These are phyloP conservation scores for Skeletonema menzelii DNA, from an alignment of 108 stramenopile genomes.

Conservation along the genomic window DNA sequence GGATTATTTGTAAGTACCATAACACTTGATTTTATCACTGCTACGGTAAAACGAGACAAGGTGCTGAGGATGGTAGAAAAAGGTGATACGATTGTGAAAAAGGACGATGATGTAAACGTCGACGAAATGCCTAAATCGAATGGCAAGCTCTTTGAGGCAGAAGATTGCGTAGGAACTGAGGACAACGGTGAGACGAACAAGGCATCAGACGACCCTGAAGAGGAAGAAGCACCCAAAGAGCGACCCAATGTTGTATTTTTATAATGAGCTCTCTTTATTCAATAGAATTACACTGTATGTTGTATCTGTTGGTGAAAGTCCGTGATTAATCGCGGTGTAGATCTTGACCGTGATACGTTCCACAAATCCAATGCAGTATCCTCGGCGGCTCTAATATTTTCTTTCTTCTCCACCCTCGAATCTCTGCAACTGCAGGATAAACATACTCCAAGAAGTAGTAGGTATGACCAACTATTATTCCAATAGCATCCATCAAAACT, in stretches of 20 bases:
- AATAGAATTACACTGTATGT: not conserved
- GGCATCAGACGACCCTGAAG: not conserved
- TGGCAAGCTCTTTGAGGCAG: not conserved
- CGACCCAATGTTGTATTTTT: slow-evolving; percentile 23
- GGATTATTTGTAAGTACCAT: slow-evolving; percentile 60
- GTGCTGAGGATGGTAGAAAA: slow-evolving; percentile 43
- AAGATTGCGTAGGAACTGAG: not conserved
- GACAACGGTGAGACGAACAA: not conserved
- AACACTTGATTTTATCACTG: slow-evolving; percentile 40
- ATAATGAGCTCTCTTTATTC: not conserved
- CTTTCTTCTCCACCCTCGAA: slow-evolving; percentile 89
- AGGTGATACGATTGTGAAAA: slow-evolving; percentile 8
- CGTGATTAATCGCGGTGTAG: slow-evolving; percentile 34
- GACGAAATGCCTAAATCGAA: not conserved
- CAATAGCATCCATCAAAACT: slow-evolving; percentile 85
- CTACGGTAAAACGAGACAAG: slow-evolving; percentile 54
- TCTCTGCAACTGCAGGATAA: slow-evolving; percentile 90
- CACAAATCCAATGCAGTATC: slow-evolving; percentile 76
- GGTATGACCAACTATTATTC: slow-evolving; percentile 95
- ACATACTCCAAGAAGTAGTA: slow-evolving; percentile 98
- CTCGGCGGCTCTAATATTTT: slow-evolving; percentile 78
- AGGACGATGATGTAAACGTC: slow-evolving; percentile 1
- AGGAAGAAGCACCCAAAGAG: not conserved
- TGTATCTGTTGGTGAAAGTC: not conserved
- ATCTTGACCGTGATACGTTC: slow-evolving; percentile 47